Percentiles rank a stretch among this genome's conserved stretches.
Conservation (phyloP, 805 yeast genomes). For the Lipomyces yamadae region DNA sequence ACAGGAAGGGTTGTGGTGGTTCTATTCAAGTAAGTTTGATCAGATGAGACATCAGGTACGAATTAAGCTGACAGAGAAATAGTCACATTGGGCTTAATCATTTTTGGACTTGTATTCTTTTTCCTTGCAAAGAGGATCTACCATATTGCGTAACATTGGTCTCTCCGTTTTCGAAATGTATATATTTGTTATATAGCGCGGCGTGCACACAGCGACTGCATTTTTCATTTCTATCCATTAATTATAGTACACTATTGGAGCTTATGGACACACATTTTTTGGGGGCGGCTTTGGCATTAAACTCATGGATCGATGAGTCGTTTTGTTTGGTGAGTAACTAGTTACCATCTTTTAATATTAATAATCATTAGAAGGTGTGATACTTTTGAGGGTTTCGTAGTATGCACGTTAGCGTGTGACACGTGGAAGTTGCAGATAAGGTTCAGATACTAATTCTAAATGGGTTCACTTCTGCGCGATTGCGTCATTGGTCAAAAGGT, state of each 20-base stretch:
- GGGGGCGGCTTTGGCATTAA: neutral
- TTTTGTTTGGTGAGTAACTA: no score
- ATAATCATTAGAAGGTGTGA: no score
- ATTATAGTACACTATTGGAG: neutral
- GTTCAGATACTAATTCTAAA: neutral
- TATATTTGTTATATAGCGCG: neutral
- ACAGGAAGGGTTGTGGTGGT: conserved; percentile 64
- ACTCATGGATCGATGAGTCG: neutral
- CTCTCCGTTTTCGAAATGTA: neutral
- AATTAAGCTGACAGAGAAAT: neutral
- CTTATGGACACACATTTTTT: neutral
- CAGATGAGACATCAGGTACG: neutral
- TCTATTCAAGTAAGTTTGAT: conserved; percentile 45
- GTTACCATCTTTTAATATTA: neutral
- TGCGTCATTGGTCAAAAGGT: neutral
- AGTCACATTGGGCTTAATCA: conserved; percentile 30
- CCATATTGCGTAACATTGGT: conserved; percentile 17
- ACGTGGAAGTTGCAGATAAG: neutral
- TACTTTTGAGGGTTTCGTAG: no score
- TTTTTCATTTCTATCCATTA: neutral
- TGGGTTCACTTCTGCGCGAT: neutral
- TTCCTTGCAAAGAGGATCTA: conserved; percentile 28
- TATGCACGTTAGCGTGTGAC: neutral
- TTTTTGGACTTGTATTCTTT: conserved; percentile 30
- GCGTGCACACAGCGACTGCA: neutral